Base-by-base conservation (phyloP, 768 basidiomycete species). In the Albatrellus ellisii region DNA sequence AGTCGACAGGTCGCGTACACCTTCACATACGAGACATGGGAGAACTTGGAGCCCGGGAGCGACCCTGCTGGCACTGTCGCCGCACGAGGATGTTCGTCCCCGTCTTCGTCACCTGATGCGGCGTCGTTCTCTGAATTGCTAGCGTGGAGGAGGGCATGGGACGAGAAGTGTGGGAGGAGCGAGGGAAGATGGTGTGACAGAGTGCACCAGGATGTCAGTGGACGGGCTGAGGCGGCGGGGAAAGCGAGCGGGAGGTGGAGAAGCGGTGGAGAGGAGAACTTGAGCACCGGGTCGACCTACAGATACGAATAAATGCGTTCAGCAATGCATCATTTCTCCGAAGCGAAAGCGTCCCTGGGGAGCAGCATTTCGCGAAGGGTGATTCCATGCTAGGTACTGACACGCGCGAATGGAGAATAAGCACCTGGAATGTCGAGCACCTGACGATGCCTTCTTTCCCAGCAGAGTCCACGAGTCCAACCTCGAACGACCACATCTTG, bases 381-480 rank as follows among this genome's bases (percentile, higher is more conserved):
- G n/a, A n/a, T n/a, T n/a, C n/a, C n/a, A n/a, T n/a, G n/a, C n/a
- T n/a, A n/a, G n/a, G n/a, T n/a, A n/a, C n/a, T n/a, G n/a, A n/a
- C n/a, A n/a, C n/a, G n/a, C n/a, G 44, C 43, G 43, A 28, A 43
- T 36, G 41, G 31, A 35, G 42, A 38, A 27, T 47, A 33, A 18
- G 44, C 31, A 88, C 85, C 79, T 87, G 85, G 49, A 88, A 88
- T 5, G 86, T 87, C 18, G 83, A 83, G 49, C 77, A 70, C 26
- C 84, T 66, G 26, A 85, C 55, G 39, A 72, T 57, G 2, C 85
- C 84, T 47, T 63, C 63, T 44, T 70, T 65, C 11, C 76, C 74
- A 10, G 59, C 56, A 42, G 67, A 68, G 62, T 88, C 85, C 41
- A 77, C 72, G 22, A 88, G 51, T 5, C 83, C 84, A 14, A 85